These are phyloP conservation scores for Calycina herbarum DNA, from an alignment of 2,329 filamentous ascomycete species.

Conservation along the genomic window DNA sequence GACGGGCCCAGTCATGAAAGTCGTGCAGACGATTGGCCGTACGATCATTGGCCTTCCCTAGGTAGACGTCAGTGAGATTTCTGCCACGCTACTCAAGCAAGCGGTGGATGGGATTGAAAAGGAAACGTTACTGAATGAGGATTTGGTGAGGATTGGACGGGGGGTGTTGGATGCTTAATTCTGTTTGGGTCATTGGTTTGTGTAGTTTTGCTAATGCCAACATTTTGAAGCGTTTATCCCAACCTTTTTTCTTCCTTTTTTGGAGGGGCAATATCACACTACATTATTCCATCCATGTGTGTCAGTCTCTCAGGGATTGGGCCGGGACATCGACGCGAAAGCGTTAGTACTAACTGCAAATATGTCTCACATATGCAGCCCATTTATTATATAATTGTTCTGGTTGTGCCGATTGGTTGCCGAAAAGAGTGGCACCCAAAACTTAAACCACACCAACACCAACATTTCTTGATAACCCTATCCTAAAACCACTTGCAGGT, in stretches of 20 bases:
- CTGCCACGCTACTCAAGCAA: slow-evolving; percentile 47
- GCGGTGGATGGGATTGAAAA: slow-evolving; percentile 47
- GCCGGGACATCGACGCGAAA: not conserved
- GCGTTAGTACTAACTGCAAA: not conserved
- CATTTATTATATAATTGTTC: not conserved
- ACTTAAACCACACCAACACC: not conserved
- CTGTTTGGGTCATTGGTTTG: not conserved
- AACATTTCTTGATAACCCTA: not conserved
- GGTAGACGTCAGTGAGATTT: slow-evolving; percentile 41
- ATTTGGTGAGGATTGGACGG: slow-evolving; percentile 43
- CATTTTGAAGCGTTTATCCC: no score
- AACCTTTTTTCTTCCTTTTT: not conserved
- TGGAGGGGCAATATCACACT: not conserved
- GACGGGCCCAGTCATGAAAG: slow-evolving; percentile 18
- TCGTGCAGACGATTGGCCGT: slow-evolving; percentile 27
- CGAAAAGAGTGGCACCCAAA: not conserved
- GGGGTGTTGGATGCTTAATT: not conserved
- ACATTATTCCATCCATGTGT: not conserved
- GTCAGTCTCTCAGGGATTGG: not conserved
- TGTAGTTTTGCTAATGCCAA: not conserved
- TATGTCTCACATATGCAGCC: no score
- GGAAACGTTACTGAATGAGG: slow-evolving; percentile 46
- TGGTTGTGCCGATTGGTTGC: not conserved
- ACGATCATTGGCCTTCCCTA: slow-evolving; percentile 37
- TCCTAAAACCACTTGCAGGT: not conserved